These are phyloP conservation scores for Metschnikowia hibisci DNA, from an alignment of 805 yeast species.

Conservation along the genomic window DNA sequence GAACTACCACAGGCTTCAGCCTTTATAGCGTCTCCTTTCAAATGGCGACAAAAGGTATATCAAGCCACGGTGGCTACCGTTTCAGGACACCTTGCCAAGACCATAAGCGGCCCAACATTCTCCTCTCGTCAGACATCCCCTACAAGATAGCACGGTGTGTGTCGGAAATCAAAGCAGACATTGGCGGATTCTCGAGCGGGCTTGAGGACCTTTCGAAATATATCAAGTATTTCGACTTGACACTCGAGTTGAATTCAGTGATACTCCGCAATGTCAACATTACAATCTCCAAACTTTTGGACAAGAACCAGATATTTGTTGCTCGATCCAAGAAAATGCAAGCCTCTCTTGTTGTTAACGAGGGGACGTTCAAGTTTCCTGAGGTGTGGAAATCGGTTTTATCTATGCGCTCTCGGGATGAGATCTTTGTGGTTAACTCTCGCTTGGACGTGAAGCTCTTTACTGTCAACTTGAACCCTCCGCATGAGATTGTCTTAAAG, in stretches of 20 bases:
- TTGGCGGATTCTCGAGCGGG: slow-evolving; percentile 12
- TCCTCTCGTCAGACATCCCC: slow-evolving; percentile 36
- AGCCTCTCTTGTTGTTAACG: background rate
- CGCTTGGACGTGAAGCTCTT: slow-evolving; percentile 24
- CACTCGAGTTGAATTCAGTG: slow-evolving; percentile 34
- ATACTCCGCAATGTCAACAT: slow-evolving; percentile 27
- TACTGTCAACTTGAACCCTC: slow-evolving; percentile 17
- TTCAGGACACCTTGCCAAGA: slow-evolving; percentile 20
- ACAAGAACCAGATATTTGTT: slow-evolving; percentile 31
- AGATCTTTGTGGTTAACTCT: slow-evolving; percentile 33
- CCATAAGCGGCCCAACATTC: slow-evolving; percentile 34
- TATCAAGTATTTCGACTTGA: slow-evolving; percentile 22
- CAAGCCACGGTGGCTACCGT: slow-evolving; percentile 8
- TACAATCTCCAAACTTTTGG: slow-evolving; percentile 32
- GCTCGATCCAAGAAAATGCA: slow-evolving; percentile 21
- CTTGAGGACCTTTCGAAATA: slow-evolving; percentile 16
- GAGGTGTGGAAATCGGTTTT: slow-evolving; percentile 15
- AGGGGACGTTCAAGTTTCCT: slow-evolving; percentile 8
- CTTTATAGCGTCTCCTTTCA: background rate
- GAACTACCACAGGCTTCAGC: background rate
- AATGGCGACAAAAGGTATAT: slow-evolving; percentile 3
- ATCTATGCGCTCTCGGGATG: slow-evolving; percentile 17
- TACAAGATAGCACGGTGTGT: slow-evolving; percentile 20
- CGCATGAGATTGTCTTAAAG: slow-evolving; percentile 16
- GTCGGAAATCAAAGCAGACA: slow-evolving; percentile 13